Evolutionary conservation across 164 flowering plant genomes (phyloP).

Genomic region (Stephania yunnanensis): DNA sequence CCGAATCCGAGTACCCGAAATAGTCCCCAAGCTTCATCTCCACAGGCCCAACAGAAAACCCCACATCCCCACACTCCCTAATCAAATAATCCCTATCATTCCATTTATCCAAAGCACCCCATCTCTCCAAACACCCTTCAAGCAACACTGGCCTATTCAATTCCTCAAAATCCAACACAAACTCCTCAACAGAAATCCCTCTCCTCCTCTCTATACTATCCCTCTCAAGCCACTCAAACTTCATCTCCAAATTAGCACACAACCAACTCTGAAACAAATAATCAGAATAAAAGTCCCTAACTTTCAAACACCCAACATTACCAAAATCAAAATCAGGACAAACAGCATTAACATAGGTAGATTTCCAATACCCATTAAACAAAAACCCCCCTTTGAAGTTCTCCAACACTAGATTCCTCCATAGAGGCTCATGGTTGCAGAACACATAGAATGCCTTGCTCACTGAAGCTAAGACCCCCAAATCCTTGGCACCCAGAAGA

Average conservation of each 20-base stretch:
- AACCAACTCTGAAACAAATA: conserved; percentile 98
- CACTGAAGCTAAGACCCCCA: conserved; percentile 60
- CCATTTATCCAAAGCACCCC: conserved; percentile 82
- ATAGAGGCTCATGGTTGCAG: conserved; percentile 77
- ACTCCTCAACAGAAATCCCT: conserved; percentile 77
- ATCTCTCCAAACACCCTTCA: conserved; percentile 80
- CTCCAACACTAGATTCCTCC: conserved; percentile 88
- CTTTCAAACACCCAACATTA: conserved; percentile 26
- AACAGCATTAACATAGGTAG: conserved; percentile 45
- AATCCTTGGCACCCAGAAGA: conserved; percentile 43
- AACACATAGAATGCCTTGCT: conserved; percentile 84
- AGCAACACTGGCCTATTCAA: conserved; percentile 86
- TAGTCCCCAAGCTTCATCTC: conserved; percentile 79
- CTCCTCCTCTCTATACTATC: conserved; percentile 67
- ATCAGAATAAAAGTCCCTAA: conserved; percentile 88
- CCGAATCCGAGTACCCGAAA: conserved; percentile 71
- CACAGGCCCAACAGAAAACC: conserved; percentile 81
- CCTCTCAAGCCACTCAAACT: conserved; percentile 81
- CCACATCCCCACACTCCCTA: conserved; percentile 46
- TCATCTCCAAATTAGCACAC: conserved; percentile 96
- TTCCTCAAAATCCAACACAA: conserved; percentile 66
- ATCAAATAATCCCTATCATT: conserved; percentile 56
- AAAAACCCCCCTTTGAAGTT: conserved; percentile 41
- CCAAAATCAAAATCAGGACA: conserved; percentile 25
- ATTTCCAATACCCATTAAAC: conserved; percentile 71